These are phyloP conservation scores for Corchorus capsularis DNA, from an alignment of 345 rosid genomes.

Conservation along the genomic window DNA sequence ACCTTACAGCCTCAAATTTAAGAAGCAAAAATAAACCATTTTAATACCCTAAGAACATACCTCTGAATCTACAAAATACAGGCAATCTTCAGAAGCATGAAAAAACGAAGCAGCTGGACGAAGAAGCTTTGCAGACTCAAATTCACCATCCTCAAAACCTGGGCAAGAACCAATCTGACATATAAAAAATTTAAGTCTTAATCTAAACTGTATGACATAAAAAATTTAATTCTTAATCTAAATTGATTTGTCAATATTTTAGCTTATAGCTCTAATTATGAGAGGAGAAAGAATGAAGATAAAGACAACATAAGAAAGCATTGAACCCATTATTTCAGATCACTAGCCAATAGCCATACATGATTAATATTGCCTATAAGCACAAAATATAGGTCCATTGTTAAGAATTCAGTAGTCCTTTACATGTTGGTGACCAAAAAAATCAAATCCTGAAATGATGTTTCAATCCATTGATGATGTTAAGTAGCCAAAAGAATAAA, in stretches of 20 bases:
- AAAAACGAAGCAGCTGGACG: slow-evolving; percentile 82
- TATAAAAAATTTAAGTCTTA: slow-evolving; percentile 36
- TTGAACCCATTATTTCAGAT: neutral
- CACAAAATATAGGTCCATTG: neutral
- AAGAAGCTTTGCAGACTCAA: slow-evolving; percentile 78
- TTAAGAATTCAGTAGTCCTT: neutral
- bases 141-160: slow-evolving; percentile 98
- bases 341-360: no score
- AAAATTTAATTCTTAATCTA: slow-evolving; percentile 32
- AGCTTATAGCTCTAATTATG: slow-evolving; percentile 17
- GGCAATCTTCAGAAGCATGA: slow-evolving; percentile 66
- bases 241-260: slow-evolving; percentile 23
- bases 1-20: slow-evolving; percentile 4
- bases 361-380: neutral
- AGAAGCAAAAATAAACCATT: neutral
- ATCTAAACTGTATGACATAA: slow-evolving; percentile 35
- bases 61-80: slow-evolving; percentile 92
- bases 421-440: neutral
- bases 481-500: slow-evolving; percentile 3
- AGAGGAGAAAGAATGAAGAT: neutral
- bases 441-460: slow-evolving; percentile 5
- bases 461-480: neutral
- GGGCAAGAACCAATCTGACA: slow-evolving; percentile 95
- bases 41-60: slow-evolving; percentile 36
- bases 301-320: slow-evolving; percentile 2